Conservation (phyloP, 192 early-diverging fungal species). For the Coemansia sp. region DNA sequence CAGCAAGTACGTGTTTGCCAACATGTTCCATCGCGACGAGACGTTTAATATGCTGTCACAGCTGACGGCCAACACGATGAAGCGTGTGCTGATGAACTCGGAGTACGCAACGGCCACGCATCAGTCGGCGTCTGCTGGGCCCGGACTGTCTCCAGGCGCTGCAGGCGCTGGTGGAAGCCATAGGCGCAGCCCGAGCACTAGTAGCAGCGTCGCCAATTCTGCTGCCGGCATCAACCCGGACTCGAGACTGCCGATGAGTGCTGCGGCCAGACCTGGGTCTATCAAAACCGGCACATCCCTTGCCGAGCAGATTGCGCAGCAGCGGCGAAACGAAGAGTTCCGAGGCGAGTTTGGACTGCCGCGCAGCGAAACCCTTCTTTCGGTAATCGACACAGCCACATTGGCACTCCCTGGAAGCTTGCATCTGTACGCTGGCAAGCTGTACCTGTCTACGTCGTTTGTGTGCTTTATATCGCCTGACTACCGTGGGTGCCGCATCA, state of each 20-base stretch:
- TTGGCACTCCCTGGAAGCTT: constrained; percentile 44
- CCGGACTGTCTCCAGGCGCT: neutral
- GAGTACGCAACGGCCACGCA: constrained; percentile 41
- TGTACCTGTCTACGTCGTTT: constrained; percentile 88
- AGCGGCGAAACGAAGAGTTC: constrained; percentile 77
- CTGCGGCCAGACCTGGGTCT: neutral
- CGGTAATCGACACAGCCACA: constrained; percentile 54
- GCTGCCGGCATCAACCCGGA: constrained; percentile 17
- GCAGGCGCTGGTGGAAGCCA: constrained; percentile 1
- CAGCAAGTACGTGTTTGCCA: constrained; percentile 83
- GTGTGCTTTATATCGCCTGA: constrained; percentile 75
- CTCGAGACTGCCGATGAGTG: constrained; percentile 9
- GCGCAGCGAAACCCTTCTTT: constrained; percentile 66
- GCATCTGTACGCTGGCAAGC: constrained; percentile 58
- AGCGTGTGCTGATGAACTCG: constrained; percentile 80
- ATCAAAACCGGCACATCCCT: constrained; percentile 18
- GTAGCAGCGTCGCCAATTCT: constrained; percentile 7
- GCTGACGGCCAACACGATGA: constrained; percentile 83
- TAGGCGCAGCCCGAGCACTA: constrained; percentile 12
- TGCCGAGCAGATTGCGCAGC: constrained; percentile 63
- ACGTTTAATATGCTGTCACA: constrained; percentile 93
- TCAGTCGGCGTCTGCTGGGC: constrained; percentile 4
- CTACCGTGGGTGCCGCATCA: constrained; percentile 68
- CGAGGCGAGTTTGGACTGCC: constrained; percentile 78
- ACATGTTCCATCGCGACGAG: constrained; percentile 96